These are phyloP conservation scores for Leccinum boreale DNA, from an alignment of 768 basidiomycete species.

Conservation along the genomic window DNA sequence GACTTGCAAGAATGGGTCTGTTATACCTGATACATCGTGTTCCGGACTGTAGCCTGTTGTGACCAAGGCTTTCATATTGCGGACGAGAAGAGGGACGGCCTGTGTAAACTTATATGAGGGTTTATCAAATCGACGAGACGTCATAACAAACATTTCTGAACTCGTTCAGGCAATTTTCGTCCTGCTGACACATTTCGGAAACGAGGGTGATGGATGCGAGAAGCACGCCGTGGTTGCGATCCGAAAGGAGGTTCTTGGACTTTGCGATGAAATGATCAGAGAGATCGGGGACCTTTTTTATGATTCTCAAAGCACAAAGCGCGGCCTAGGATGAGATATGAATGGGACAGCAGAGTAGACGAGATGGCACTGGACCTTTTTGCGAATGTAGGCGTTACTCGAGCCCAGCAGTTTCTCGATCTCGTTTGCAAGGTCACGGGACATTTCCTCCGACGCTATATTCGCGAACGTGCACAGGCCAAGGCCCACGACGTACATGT, in stretches of 20 bases:
- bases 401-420: conserved; percentile 96
- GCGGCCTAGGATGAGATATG: conserved; percentile 60
- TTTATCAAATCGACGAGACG: neutral
- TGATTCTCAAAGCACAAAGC: conserved; percentile 88
- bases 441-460: conserved; percentile 99
- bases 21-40: conserved; percentile 99
- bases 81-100: conserved; percentile 91
- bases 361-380: conserved; percentile 62
- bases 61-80: conserved; percentile 90
- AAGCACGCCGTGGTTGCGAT: conserved; percentile 95
- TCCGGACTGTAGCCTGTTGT: conserved; percentile 98
- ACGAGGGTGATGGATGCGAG: conserved; percentile 93
- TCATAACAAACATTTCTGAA: conserved; percentile 75
- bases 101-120: conserved; percentile 30
- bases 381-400: conserved; percentile 97
- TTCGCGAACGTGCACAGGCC: conserved; percentile 98
- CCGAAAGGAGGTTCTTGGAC: conserved; percentile 86
- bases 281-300: conserved; percentile 95
- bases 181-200: conserved; percentile 88
- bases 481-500: conserved; percentile 97
- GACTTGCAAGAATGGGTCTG: conserved; percentile 92
- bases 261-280: conserved; percentile 88
- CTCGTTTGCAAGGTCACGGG: conserved; percentile 95
- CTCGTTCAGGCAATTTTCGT: conserved; percentile 69
- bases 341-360: neutral